A percentile compares a stretch with the other conserved stretches of the same genome.
Conservation (phyloP, 306 rosid species). For the Malus fusca region DNA sequence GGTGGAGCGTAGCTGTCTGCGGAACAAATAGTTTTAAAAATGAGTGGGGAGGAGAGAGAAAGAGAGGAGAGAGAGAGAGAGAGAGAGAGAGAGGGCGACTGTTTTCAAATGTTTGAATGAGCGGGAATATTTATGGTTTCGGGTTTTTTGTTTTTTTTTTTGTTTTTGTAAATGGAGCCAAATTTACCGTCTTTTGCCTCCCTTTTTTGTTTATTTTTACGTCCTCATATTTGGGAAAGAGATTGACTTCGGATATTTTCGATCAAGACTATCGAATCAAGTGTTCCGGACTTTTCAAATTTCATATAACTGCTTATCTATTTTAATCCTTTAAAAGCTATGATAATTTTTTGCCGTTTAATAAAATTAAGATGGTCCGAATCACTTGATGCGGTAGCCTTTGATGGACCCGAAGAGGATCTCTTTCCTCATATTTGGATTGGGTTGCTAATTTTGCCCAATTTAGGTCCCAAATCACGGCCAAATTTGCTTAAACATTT, state of each 20-base stretch:
- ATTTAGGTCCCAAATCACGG: too few species aligned
- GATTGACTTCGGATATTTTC: too few species aligned
- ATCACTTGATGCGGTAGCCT: too few species aligned
- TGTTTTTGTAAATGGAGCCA: not conserved
- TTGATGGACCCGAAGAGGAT: too few species aligned
- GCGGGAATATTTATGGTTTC: not conserved
- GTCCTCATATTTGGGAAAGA: not conserved
- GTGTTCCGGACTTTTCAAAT: too few species aligned
- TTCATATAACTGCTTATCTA: too few species aligned
- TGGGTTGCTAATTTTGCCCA: not conserved
- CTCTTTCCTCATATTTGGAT: not conserved
- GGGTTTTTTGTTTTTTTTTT: not conserved
- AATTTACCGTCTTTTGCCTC: constrained; percentile 1
- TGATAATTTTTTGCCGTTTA: too few species aligned
- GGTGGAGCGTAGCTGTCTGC: not conserved
- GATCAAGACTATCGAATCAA: too few species aligned
- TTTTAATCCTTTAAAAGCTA: too few species aligned
- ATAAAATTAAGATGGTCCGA: too few species aligned
- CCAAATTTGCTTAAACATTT: too few species aligned
- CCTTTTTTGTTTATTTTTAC: not conserved
- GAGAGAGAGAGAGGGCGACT: not conserved
- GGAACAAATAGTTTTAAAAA: not conserved
- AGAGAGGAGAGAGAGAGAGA: too few species aligned
- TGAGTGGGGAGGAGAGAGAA: not conserved
- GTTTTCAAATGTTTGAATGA: not conserved